These are phyloP conservation scores for Crassisporium funariophilum DNA, from an alignment of 768 basidiomycete species.

Conservation along the genomic window DNA sequence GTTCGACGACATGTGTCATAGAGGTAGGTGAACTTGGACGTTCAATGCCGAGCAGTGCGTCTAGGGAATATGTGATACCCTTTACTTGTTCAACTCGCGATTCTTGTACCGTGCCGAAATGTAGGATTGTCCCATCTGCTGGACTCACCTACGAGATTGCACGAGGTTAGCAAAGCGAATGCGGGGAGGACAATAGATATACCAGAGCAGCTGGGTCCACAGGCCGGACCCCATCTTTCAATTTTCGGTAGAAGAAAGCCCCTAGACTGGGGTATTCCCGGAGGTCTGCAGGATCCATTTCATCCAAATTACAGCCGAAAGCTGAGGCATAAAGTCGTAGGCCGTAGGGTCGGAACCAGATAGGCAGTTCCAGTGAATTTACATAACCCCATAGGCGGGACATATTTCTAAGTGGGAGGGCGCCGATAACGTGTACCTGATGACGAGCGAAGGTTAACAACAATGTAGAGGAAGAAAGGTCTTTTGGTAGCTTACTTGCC, in stretches of 20 bases:
- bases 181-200: slow-evolving; percentile 18
- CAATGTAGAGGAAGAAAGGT: not conserved
- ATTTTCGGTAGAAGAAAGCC: slow-evolving; percentile 90
- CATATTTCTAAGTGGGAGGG: slow-evolving; percentile 90
- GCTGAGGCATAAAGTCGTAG: slow-evolving; percentile 80
- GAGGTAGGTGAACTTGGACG: slow-evolving; percentile 48
- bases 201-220: slow-evolving; percentile 78
- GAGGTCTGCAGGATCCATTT: slow-evolving; percentile 81
- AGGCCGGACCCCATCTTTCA: slow-evolving; percentile 82
- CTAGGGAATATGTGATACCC: slow-evolving; percentile 94
- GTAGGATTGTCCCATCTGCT: slow-evolving; percentile 90
- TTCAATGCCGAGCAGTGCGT: slow-evolving; percentile 86
- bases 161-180: not conserved
- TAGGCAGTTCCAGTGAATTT: slow-evolving; percentile 89
- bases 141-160: slow-evolving; percentile 71
- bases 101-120: slow-evolving; percentile 84
- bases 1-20: slow-evolving; percentile 31
- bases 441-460: not conserved
- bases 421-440: slow-evolving; percentile 95
- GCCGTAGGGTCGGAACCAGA: slow-evolving; percentile 94
- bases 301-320: slow-evolving; percentile 95
- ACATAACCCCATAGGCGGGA: slow-evolving; percentile 98
- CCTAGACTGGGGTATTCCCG: slow-evolving; percentile 84
- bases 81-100: slow-evolving; percentile 94
- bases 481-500: slow-evolving; percentile 68